Evolutionary conservation across 352 stramenopile species (phyloP).

Genomic region (Phytopythium boreale): DNA sequence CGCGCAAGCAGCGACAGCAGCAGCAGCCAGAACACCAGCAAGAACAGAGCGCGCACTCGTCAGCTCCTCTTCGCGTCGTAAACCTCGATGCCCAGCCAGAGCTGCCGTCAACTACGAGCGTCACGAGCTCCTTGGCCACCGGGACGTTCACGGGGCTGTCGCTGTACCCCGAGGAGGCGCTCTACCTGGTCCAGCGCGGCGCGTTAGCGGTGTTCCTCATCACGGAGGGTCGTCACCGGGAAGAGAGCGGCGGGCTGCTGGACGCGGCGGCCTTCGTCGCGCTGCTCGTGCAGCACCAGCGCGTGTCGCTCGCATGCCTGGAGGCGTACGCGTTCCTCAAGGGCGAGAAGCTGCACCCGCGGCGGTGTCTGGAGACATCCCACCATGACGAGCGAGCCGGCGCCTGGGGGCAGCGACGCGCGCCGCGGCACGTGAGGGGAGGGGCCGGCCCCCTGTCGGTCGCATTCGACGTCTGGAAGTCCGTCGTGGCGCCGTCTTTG

Average conservation of each 20-base stretch:
- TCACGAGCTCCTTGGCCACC: slow-evolving; percentile 17
- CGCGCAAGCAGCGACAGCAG: slow-evolving; percentile 24
- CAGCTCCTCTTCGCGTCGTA: neutral
- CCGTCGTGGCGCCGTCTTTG: slow-evolving; percentile 12
- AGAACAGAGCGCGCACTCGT: too few relatives aligned
- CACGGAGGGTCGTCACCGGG: neutral
- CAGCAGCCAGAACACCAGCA: too few relatives aligned
- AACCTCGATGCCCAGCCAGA: neutral
- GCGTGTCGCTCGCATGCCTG: slow-evolving; percentile 37
- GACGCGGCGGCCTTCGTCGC: slow-evolving; percentile 19
- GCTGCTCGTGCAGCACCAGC: slow-evolving; percentile 21
- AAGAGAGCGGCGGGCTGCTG: slow-evolving; percentile 13
- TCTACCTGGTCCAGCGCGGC: slow-evolving; percentile 56
- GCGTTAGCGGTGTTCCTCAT: slow-evolving; percentile 44
- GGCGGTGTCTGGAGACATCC: slow-evolving; percentile 29
- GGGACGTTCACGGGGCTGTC: slow-evolving; percentile 53
- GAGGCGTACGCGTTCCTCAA: slow-evolving; percentile 65
- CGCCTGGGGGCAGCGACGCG: slow-evolving; percentile 4
- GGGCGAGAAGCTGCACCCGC: slow-evolving; percentile 60
- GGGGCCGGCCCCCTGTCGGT: slow-evolving; percentile 18
- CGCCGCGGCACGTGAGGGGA: slow-evolving; percentile 20
- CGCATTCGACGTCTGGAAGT: slow-evolving; percentile 64
- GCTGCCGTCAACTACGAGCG: neutral
- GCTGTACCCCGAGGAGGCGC: slow-evolving; percentile 67
- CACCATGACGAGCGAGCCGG: neutral